Evolutionary conservation across 2,329 filamentous ascomycete genomes (phyloP), one percentile per base, ranked within the genome.

Genomic region (Claviceps pazoutovae): DNA sequence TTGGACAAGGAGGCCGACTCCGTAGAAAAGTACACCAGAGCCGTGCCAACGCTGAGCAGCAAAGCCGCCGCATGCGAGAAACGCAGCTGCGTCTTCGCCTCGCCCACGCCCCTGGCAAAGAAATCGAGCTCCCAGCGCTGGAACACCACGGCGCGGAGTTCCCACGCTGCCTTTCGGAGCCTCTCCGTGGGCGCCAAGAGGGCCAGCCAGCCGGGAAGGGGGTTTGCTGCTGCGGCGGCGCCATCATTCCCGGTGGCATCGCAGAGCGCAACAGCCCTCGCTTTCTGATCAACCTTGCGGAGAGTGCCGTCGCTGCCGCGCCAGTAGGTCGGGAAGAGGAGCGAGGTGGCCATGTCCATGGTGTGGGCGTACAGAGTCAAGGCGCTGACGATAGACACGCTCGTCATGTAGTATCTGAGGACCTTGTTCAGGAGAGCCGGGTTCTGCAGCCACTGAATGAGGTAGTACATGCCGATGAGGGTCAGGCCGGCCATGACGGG

Each of bases 391-490:
- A 94, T 68, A 0, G 87, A 88, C 62, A 91, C 81, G 53, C 80
- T 66, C 3, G 86, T 86, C 68, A 95, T 90, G 71, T 97, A 96
- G 61, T 78, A 81, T 41, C 86, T 83, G 21, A 97, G 71, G 41
- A 94, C 78, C 66, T 84, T 86, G 71, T 91, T 96, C 60, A 97
- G 69, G 21, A 94, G 71, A 11, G 82, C 74, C 1, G 89, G 83
- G 61, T 95, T 87, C 57, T 91, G 75, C 51, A 96, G 78, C 78
- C 84, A 93, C 65, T 94, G 88, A 63, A 97, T 88, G 54, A 95
- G 73, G 60, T 90, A 83, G 71, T 97, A 97, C 13, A 97, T 74
- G 5, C 81, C 81, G 43, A 82, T 75, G 8, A 97, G 78, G 1
- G 84, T 80, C 9, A 73, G 61, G 2, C 82, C 88, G 5, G 89